A percentile compares a stretch with the other conserved stretches of the same genome.
These are phyloP conservation scores for Boletus patriciae DNA, from an alignment of 768 basidiomycete genomes.

Conservation along the genomic window DNA sequence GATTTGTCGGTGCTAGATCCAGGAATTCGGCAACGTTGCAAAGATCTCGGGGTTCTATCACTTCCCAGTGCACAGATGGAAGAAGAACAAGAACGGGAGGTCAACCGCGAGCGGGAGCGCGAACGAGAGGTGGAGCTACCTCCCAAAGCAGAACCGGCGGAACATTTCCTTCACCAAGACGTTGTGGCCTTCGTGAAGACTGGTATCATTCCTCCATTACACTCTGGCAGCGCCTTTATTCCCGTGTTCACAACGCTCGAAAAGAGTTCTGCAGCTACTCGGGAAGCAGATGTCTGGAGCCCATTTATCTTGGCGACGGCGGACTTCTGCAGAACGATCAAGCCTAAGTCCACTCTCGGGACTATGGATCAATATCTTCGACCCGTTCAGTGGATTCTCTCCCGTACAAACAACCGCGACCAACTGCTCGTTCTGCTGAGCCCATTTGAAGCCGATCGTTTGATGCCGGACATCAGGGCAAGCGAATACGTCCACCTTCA, in stretches of 20 bases:
- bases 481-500: conserved; percentile 39
- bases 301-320: conserved; percentile 5
- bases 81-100: conserved; percentile 48
- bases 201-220: conserved; percentile 22
- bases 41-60: conserved; percentile 9
- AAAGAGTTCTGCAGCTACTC: neutral
- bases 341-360: neutral
- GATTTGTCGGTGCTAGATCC: neutral
- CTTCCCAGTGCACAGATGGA: conserved; percentile 24
- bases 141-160: conserved; percentile 18
- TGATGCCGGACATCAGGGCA: conserved; percentile 38
- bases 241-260: conserved; percentile 10
- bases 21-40: conserved; percentile 6
- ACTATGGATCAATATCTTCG: conserved; percentile 15
- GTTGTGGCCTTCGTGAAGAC: conserved; percentile 23
- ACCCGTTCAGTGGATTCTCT: conserved; percentile 27
- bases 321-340: conserved; percentile 11
- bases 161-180: conserved; percentile 17
- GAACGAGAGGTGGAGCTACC: conserved; percentile 41
- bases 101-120: conserved; percentile 41
- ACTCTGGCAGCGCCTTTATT: conserved; percentile 20
- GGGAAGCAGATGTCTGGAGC: conserved; percentile 23
- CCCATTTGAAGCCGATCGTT: conserved; percentile 37
- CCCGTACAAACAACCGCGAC: neutral
- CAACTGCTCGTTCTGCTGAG: neutral